These are phyloP conservation scores for Solanum dulcamara DNA, from an alignment of 257 asterid genomes.

Conservation along the genomic window DNA sequence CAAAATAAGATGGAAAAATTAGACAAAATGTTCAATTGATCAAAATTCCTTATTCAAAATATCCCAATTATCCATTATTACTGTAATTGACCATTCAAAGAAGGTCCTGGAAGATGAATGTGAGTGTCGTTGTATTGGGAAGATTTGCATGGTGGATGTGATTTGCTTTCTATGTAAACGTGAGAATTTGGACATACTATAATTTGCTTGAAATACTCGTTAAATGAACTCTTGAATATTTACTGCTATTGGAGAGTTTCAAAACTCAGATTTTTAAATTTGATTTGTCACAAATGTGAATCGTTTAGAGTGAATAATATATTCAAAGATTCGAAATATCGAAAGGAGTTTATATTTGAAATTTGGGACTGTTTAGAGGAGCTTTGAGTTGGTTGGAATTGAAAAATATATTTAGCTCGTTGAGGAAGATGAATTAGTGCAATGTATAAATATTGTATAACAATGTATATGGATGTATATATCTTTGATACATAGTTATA, in stretches of 20 bases:
- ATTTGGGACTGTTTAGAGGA: not conserved
- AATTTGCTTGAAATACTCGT: too few relatives aligned
- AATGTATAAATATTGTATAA: too few relatives aligned
- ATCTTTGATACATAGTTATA: not conserved
- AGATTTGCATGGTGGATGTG: not conserved
- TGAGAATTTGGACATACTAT: not conserved
- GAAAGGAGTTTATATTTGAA: not conserved
- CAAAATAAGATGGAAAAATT: not conserved
- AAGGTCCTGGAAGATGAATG: not conserved
- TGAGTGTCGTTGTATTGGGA: too few relatives aligned
- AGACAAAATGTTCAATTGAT: too few relatives aligned
- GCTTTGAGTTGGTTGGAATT: not conserved
- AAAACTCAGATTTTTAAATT: not conserved
- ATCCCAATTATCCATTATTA: too few relatives aligned
- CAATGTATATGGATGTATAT: not conserved
- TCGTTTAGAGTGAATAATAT: not conserved
- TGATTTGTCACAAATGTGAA: too few relatives aligned
- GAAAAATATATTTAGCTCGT: not conserved
- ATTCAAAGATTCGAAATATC: too few relatives aligned
- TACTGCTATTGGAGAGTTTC: not conserved
- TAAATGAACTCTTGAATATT: too few relatives aligned
- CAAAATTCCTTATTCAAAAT: not conserved
- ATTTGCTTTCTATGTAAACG: not conserved
- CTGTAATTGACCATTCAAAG: too few relatives aligned
- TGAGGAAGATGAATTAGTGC: not conserved